phyloP scores from a whole-genome alignment of 352 stramenopile species.

The Globisporangium acanthophoron region DNA sequence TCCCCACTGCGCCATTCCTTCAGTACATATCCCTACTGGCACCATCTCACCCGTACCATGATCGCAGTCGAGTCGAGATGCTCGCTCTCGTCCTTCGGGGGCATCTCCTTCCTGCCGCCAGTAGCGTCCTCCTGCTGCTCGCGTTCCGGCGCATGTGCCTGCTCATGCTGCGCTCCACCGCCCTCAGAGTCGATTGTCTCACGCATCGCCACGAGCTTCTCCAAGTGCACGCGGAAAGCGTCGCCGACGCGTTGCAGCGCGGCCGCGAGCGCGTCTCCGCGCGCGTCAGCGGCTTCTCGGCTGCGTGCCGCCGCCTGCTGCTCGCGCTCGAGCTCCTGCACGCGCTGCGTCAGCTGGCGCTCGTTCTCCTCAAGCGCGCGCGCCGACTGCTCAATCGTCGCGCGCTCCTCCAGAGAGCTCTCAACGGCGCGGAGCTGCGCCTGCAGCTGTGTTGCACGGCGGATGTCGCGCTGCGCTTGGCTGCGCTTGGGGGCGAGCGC shows the following conservation, averaged over 20 bases:
- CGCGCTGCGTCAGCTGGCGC: conserved; percentile 16
- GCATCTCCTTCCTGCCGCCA: background rate
- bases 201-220: conserved; percentile 51
- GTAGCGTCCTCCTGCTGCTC: background rate
- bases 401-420: conserved; percentile 44
- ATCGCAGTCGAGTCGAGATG: conserved; percentile 3
- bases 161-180: background rate
- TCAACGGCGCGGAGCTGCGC: conserved; percentile 50
- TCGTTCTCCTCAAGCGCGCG: conserved; percentile 31
- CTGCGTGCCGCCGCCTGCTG: conserved; percentile 19
- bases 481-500: conserved; percentile 45
- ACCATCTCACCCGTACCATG: conserved; percentile 6
- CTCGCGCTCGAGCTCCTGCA: conserved; percentile 25
- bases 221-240: conserved; percentile 47
- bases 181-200: conserved; percentile 31
- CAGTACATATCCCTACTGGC: conserved; percentile 1
- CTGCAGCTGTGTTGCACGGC: conserved; percentile 47
- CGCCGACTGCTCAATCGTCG: conserved; percentile 37
- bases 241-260: conserved; percentile 40
- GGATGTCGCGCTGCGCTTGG: conserved; percentile 36
- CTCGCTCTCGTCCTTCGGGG: background rate
- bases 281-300: conserved; percentile 5
- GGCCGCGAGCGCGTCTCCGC: conserved; percentile 16
- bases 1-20: background rate
- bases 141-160: background rate